Base-by-base conservation (phyloP, 148 eudicot species). In the Camellia lanceoleosa region DNA sequence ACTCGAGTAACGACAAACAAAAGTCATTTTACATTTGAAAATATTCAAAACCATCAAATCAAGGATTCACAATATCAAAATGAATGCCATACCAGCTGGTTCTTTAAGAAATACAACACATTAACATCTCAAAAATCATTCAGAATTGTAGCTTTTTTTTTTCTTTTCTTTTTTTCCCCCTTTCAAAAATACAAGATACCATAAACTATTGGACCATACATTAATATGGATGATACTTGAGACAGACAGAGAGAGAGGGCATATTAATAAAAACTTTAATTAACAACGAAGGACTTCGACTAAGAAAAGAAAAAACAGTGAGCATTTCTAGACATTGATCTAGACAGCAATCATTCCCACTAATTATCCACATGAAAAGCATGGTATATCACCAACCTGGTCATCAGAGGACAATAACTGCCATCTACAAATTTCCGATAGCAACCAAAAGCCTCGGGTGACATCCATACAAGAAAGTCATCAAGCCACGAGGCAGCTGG, bases 401-500 rank as follows among this genome's bases (percentile, higher is more conserved):
- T 91, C 94, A 87, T 91, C 91, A 55, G 94, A 92, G 94, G 94
- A 76, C 92, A 89, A 82, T 89, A 91, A 79, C 86, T 89, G 20
- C 87, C 88, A 86, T 91, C 85, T 56, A 77, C 79, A 76, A 88
- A 91, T 81, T 89, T 91, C 49, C 94, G 87, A 82, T 91, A 91
- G 76, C 92, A 91, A 47, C 94, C 92, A 84, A 91, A 91, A 78
- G 94, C 94, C 84, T 91, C 94, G 46, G 94, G 94, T 43, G 94
- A 91, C 74, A 91, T 60, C 94, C 94, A 91, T 55, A 91, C 94
- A 68, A 91, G 94, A 85, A 91, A 91, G 80, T 91, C 94, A 84
- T 91, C 94, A 76, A 91, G 94, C 94, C 94, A 91, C 54, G 92
- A 91, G 44, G 94, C 92, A 73, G 92, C 92, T 52, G 94, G 94